Percentiles rank a stretch among this genome's conserved stretches.
These are phyloP conservation scores for Coemansia sp. DNA, from an alignment of 192 early-diverging fungal genomes.

Conservation along the genomic window DNA sequence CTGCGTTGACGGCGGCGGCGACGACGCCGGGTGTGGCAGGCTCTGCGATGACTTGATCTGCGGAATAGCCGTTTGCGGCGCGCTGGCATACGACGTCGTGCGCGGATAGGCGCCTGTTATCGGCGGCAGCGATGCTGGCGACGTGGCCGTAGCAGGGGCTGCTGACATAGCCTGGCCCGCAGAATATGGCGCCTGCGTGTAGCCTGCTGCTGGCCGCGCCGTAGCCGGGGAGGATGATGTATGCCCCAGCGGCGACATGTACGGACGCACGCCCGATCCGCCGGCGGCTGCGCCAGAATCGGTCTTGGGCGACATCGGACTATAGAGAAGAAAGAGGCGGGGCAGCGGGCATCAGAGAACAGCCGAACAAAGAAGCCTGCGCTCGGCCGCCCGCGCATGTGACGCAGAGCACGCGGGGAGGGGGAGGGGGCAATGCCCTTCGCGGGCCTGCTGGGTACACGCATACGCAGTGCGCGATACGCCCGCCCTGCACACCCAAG, in stretches of 20 bases:
- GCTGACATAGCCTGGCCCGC: constrained; percentile 3
- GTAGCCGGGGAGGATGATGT: constrained; percentile 14
- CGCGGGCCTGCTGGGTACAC: too few species aligned
- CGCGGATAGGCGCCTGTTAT: constrained; percentile 30
- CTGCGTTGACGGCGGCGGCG: constrained; percentile 21
- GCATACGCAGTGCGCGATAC: too few species aligned
- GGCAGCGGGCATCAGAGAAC: too few species aligned
- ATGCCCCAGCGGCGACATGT: constrained; percentile 32
- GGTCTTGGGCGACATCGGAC: constrained; percentile 43
- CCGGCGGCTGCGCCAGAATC: constrained; percentile 24
- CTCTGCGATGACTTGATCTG: constrained; percentile 20
- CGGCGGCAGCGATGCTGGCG: constrained; percentile 13
- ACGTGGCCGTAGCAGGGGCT: not conserved
- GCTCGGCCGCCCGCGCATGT: too few species aligned
- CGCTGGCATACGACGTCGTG: constrained; percentile 32
- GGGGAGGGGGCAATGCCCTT: too few species aligned
- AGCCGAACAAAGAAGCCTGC: too few species aligned
- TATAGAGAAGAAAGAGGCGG: too few species aligned
- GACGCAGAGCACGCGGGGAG: too few species aligned
- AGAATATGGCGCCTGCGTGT: constrained; percentile 27
- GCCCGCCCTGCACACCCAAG: too few species aligned
- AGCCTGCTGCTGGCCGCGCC: constrained; percentile 22
- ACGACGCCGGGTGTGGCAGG: constrained; percentile 17
- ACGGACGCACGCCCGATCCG: constrained; percentile 25
- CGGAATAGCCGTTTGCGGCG: constrained; percentile 11